phyloP scores from a whole-genome alignment of 2,329 filamentous ascomycete species.

The Botrytis sinoallii region DNA sequence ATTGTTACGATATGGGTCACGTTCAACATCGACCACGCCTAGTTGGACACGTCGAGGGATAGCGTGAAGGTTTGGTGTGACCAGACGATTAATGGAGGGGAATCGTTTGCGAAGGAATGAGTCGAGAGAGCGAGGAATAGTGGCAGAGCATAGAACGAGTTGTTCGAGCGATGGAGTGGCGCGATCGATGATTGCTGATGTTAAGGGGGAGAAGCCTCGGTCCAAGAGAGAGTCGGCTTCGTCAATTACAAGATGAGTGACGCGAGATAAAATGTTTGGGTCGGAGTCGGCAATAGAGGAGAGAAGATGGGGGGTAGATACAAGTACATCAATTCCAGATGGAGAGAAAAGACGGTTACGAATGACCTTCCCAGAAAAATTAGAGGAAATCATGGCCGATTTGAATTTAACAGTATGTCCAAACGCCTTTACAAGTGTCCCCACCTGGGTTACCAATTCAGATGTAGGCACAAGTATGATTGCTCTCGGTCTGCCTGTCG shows the following conservation, averaged over 20 bases:
- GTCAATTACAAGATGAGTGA: constrained; percentile 84
- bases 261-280: constrained; percentile 88
- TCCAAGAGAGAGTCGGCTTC: constrained; percentile 96
- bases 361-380: constrained; percentile 73
- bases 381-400: constrained; percentile 76
- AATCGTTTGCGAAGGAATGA: constrained; percentile 77
- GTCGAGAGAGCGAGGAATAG: constrained; percentile 87
- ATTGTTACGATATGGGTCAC: constrained; percentile 91
- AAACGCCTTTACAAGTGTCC: constrained; percentile 73
- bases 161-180: constrained; percentile 78
- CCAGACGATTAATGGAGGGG: constrained; percentile 79
- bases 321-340: constrained; percentile 76
- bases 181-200: constrained; percentile 77
- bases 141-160: constrained; percentile 90
- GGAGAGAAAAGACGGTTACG: constrained; percentile 79
- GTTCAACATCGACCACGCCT: constrained; percentile 86
- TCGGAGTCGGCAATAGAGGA: constrained; percentile 84
- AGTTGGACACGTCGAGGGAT: constrained; percentile 94
- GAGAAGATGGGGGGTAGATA: constrained; percentile 86
- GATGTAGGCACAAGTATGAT: constrained; percentile 89
- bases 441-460: constrained; percentile 87
- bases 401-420: constrained; percentile 86
- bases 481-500: constrained; percentile 74
- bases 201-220: constrained; percentile 83
- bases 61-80: constrained; percentile 92